Base-by-base conservation (phyloP, 1,139 yeast genomes). In the Sugiyamaella japonica region DNA sequence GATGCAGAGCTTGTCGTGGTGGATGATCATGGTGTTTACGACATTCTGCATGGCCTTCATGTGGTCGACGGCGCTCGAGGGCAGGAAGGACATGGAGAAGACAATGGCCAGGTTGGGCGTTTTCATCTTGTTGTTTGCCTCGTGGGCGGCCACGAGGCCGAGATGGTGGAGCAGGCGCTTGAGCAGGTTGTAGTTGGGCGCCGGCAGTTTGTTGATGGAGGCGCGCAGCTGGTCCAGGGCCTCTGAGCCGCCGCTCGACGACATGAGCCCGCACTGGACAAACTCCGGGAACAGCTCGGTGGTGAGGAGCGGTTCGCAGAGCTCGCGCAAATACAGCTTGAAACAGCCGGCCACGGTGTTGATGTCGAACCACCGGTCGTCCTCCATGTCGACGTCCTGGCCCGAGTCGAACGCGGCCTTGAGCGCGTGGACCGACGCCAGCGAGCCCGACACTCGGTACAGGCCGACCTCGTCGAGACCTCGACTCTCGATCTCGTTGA, bases 381-480 rank as follows among this genome's bases (percentile, higher is more conserved):
- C 86, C 53, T 81, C 83, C 69, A 86, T 79, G 36, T 82, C 77
- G 59, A 89, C 84, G 8, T 79, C 80, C 15, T 89, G 89, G 29
- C 82, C 80, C 58, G 79, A 80, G 70, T 93, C 97, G 67, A 93
- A 88, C 39, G 84, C 84, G 9, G 77, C 74, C 67, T 85, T 89
- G 58, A 90, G 76, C 25, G 82, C 79, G 57, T 80, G 82, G 59
- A 93, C 83, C 53, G 89, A 89, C 47, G 89, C 87, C 45, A 89
- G 74, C 0, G 97, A 89, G 0, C 97, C 95, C 57, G 96, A 89
- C 59, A 91, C 88, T 69, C 99, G 83, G 70, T 93, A 93, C 17
- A 93, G 76, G 20, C 99, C 99, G 57, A 89, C 89, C 67, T 91
- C 98, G 59, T 88, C 89, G 37, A 93, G 70, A 0, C 98, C 97